Evolutionary conservation across 2,329 filamentous ascomycete species (phyloP), one percentile per base, ranked within the genome.

Genomic region (Pseudogymnoascus sp.): DNA sequence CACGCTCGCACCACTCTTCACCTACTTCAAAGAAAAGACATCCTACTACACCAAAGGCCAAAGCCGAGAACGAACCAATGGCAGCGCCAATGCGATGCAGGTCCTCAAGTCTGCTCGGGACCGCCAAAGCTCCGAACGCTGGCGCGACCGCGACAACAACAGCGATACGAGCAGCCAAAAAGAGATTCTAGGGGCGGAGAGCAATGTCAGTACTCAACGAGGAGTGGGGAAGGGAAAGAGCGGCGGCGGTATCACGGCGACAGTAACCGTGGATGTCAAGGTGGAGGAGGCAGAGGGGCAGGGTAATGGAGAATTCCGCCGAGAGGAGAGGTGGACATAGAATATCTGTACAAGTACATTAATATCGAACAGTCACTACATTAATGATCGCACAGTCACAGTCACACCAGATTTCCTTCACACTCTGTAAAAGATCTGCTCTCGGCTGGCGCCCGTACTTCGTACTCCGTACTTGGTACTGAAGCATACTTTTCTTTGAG

Each of bases 1-100:
- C 2, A 57, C 63, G 18, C 60, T 65, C 9, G 59, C 64, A 1
- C 64, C 64, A 1, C 62, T 65, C 25, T 50, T 60, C 37, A 62
- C 58, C 22, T 62, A 62, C 61, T 62, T 50, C 41, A 58, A 59
- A 11, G 58, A 62, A 34, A 60, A 62, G 58, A 60, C 57, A 35
- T 41, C 32, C 12, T 60, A 60, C 60, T 39, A 60, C 32, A 54
- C 28, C 47, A 25, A 54, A 28, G 47, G 47, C 16, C 28, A 28
- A n/a, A 54, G 47, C 1, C 28, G 47, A 28, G 47, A 54, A 20
- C 9, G 47, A 8, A 54, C 47, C 9, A 54, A 54, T 12, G 47
- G 47, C 18, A 54, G 47, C 28, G 47, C 47, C 47, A 54, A 54
- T 20, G 47, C 47, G 2, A 54, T 54, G 47, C 47, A 54, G 4